A percentile compares a stretch with the other conserved stretches of the same genome.
Evolutionary conservation across 2,329 filamentous ascomycete genomes (phyloP).

Genomic region (Aspergillus sp.): DNA sequence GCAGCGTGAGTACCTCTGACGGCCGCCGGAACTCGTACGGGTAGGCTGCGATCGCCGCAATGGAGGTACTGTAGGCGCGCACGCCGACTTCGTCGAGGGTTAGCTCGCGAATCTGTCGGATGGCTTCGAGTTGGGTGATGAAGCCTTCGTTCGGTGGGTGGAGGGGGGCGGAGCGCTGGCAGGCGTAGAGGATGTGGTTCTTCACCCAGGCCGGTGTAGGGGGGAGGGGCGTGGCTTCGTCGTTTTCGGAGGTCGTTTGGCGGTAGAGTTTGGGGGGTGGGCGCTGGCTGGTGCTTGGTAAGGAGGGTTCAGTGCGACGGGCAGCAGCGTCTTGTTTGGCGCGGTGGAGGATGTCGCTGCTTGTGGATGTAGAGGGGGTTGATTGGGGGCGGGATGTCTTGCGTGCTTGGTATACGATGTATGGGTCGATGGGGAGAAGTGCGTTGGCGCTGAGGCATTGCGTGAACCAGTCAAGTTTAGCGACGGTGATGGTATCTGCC

Average conservation of each 20-base stretch:
- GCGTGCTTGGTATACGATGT: slow-evolving; percentile 52
- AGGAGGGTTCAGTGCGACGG: neutral
- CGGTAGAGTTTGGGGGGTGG: slow-evolving; percentile 54
- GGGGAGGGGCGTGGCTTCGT: slow-evolving; percentile 58
- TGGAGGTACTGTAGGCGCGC: slow-evolving; percentile 82
- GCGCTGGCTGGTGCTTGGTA: slow-evolving; percentile 11
- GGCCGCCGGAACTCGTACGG: slow-evolving; percentile 55
- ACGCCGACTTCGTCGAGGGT: slow-evolving; percentile 75
- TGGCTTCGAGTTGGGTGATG: slow-evolving; percentile 69
- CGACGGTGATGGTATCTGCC: slow-evolving; percentile 44
- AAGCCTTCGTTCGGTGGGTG: slow-evolving; percentile 73
- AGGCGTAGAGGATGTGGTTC: slow-evolving; percentile 68
- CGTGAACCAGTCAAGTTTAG: slow-evolving; percentile 56
- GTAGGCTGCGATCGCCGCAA: slow-evolving; percentile 81
- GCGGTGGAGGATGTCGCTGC: slow-evolving; percentile 49
- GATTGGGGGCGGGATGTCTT: slow-evolving; percentile 36
- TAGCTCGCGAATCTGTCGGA: slow-evolving; percentile 69
- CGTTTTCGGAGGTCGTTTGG: slow-evolving; percentile 76
- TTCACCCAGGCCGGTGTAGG: slow-evolving; percentile 68
- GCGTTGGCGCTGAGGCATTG: slow-evolving; percentile 45
- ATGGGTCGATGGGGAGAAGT: slow-evolving; percentile 48
- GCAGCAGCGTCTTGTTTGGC: slow-evolving; percentile 49
- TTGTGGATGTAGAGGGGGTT: slow-evolving; percentile 1
- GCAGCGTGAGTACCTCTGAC: slow-evolving; percentile 55
- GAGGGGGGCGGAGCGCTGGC: slow-evolving; percentile 71